Percentiles rank a stretch among this genome's conserved stretches.
Conservation (phyloP, 345 rosid species). For the Sisymbrium altissimum region DNA sequence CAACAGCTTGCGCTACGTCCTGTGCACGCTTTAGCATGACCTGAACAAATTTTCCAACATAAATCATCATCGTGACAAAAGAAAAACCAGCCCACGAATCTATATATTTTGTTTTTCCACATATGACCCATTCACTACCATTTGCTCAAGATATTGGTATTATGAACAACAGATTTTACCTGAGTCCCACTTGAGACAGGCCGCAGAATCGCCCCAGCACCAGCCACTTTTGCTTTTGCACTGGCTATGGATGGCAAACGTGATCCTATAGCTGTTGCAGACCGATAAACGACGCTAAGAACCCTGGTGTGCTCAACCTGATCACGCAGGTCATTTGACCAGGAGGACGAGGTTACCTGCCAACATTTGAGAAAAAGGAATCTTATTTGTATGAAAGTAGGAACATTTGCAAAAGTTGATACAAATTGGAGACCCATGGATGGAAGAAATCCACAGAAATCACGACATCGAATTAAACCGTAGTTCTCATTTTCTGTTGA, state of each 20-base stretch:
- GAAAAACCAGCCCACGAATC: not conserved
- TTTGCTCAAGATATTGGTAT: not conserved
- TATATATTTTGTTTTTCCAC: not conserved
- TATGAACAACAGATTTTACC: slow-evolving; percentile 41
- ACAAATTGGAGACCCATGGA: not conserved
- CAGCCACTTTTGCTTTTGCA: slow-evolving; percentile 93
- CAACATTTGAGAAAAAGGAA: slow-evolving; percentile 1
- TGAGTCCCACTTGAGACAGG: slow-evolving; percentile 90
- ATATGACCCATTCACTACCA: not conserved
- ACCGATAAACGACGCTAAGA: slow-evolving; percentile 82
- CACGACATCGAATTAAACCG: not conserved
- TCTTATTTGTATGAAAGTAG: not conserved
- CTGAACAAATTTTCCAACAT: slow-evolving; percentile 31
- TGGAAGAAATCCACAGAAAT: not conserved
- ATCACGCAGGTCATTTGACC: slow-evolving; percentile 92
- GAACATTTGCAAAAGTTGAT: slow-evolving; percentile 1
- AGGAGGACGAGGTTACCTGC: slow-evolving; percentile 92
- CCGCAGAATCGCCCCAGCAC: slow-evolving; percentile 84
- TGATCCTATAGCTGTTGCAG: slow-evolving; percentile 93
- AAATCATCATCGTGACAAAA: not conserved
- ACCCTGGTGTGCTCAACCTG: slow-evolving; percentile 89
- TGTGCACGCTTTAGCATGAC: slow-evolving; percentile 92
- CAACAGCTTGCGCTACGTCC: slow-evolving; percentile 86
- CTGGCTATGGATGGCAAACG: slow-evolving; percentile 88
- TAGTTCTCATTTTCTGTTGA: not conserved